Percentiles rank a stretch among this genome's conserved stretches.
Evolutionary conservation across 768 basidiomycete species (phyloP).

Genomic region (Cystofilobasidium capitatum): DNA sequence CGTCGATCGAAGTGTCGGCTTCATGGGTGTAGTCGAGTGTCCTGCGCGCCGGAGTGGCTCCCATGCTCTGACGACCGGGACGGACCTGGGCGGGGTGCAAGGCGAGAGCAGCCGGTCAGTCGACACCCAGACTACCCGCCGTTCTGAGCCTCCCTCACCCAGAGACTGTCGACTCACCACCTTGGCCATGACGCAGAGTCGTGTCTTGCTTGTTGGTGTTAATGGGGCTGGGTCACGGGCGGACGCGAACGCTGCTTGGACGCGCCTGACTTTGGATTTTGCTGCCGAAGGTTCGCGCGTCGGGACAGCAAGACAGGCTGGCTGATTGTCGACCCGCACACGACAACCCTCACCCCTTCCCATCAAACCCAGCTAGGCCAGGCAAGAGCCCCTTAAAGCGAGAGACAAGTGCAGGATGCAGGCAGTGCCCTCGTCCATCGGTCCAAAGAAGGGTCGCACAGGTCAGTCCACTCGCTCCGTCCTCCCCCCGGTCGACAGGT

Average conservation of each 20-base stretch:
- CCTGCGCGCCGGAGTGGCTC: background rate
- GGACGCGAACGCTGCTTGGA: background rate
- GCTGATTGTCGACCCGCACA: background rate
- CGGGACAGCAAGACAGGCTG: background rate
- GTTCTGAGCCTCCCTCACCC: no score
- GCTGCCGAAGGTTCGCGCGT: background rate
- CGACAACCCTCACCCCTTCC: background rate
- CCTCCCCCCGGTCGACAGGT: background rate
- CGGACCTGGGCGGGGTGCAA: background rate
- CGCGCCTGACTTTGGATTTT: background rate
- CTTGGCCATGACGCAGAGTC: conserved; percentile 7
- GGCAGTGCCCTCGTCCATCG: background rate
- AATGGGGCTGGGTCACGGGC: no score
- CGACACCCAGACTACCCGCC: no score
- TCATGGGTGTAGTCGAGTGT: no score
- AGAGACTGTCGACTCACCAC: background rate
- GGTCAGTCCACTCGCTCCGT: background rate
- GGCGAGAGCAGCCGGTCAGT: no score
- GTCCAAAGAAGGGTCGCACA: background rate
- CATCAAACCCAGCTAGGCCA: background rate
- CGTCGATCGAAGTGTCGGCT: no score
- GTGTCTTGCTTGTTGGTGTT: no score
- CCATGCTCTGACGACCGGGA: background rate
- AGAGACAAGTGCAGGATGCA: no score
- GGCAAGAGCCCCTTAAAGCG: no score